A percentile compares a stretch with the other conserved stretches of the same genome.
Conservation (phyloP, 257 asterid species). For the Solanum bulbocastanum region DNA sequence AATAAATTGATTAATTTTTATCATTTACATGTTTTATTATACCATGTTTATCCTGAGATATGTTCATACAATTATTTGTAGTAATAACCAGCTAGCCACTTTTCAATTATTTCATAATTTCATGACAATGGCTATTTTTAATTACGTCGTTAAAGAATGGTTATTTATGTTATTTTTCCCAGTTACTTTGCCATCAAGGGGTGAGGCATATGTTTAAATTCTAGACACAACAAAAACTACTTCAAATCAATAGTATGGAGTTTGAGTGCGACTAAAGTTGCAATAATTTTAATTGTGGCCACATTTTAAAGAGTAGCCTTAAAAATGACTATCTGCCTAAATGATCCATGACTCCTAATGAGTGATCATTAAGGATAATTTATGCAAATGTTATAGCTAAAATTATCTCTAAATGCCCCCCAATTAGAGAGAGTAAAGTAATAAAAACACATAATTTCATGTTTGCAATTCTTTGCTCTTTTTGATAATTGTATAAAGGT, state of each 20-base stretch:
- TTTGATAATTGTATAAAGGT: neutral
- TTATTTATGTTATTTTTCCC: neutral
- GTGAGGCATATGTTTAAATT: neutral
- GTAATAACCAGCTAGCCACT: neutral
- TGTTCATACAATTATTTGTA: neutral
- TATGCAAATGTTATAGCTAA: neutral
- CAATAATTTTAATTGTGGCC: neutral
- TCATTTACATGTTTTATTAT: neutral
- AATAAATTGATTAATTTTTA: neutral
- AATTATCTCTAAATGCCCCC: neutral
- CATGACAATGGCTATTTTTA: neutral
- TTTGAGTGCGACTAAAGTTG: neutral
- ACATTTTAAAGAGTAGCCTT: neutral
- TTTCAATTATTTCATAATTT: neutral
- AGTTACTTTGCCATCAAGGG: neutral
- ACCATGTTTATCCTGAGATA: neutral
- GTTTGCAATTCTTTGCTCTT: neutral
- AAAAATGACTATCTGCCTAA: neutral
- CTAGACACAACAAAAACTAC: neutral
- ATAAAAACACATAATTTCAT: neutral
- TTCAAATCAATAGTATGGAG: neutral
- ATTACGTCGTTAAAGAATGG: neutral
- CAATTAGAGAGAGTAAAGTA: neutral
- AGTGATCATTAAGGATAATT: neutral
- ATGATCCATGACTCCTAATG: neutral